A percentile compares a stretch with the other conserved stretches of the same genome.
phyloP scores from a whole-genome alignment of 306 rosid genomes.

The Sindora glabra region DNA sequence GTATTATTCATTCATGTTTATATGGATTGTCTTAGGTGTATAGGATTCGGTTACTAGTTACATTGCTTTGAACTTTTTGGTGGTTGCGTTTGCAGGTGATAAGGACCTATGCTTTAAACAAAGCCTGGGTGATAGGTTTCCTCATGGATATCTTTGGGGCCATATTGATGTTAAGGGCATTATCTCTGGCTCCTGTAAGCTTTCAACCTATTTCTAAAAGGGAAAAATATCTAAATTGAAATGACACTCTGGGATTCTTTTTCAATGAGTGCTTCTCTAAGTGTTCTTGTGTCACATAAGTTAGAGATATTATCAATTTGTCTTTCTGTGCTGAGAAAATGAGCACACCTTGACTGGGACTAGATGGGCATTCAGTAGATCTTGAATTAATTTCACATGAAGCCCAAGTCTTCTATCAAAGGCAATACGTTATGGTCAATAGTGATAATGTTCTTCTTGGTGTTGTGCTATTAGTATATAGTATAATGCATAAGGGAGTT shows the following conservation, averaged over 20 bases:
- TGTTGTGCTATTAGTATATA: not conserved
- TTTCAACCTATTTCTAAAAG: not conserved
- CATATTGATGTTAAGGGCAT: slow-evolving; percentile 79
- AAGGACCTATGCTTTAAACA: slow-evolving; percentile 81
- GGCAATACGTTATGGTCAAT: not conserved
- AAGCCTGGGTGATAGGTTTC: slow-evolving; percentile 75
- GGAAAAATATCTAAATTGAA: not conserved
- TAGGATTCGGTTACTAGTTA: slow-evolving; percentile 1
- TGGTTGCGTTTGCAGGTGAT: slow-evolving; percentile 54
- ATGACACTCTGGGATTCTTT: not conserved
- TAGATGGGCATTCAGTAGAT: not conserved
- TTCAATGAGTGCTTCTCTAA: not conserved
- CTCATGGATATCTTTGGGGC: slow-evolving; percentile 95
- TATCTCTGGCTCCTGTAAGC: slow-evolving; percentile 94
- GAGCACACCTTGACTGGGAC: not conserved
- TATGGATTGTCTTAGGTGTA: not conserved
- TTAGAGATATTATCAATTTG: not conserved
- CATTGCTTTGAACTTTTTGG: not conserved
- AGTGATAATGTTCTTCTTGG: not conserved
- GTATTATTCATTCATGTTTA: not conserved
- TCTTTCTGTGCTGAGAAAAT: not conserved
- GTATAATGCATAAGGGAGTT: not conserved
- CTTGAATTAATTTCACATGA: not conserved
- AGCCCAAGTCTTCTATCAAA: too few species aligned
- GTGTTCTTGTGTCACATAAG: not conserved